phyloP scores from a whole-genome alignment of 1,284 basidiomycete species.

The Fereydounia khargensis region DNA sequence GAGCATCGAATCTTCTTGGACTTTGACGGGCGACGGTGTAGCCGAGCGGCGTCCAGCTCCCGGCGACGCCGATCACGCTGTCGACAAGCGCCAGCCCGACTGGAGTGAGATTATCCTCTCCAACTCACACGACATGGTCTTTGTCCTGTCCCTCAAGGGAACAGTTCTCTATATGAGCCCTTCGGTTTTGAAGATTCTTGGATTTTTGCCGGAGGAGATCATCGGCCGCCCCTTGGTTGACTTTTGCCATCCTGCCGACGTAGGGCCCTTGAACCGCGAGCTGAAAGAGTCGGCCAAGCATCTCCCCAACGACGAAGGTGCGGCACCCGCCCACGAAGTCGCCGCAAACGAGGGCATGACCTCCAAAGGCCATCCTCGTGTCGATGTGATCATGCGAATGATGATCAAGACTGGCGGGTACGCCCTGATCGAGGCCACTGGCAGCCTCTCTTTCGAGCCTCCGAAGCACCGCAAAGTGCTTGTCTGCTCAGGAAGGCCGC shows the following conservation, averaged over 20 bases:
- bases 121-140: slow-evolving; percentile 55
- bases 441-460: slow-evolving; percentile 26
- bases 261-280: slow-evolving; percentile 85
- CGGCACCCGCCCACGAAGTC: slow-evolving; percentile 17
- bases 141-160: slow-evolving; percentile 79
- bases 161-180: slow-evolving; percentile 83
- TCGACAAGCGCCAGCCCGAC: neutral
- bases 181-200: slow-evolving; percentile 42
- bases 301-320: slow-evolving; percentile 11
- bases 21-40: too few species aligned
- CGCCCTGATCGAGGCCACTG: slow-evolving; percentile 28
- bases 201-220: slow-evolving; percentile 67
- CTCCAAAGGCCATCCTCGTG: slow-evolving; percentile 16
- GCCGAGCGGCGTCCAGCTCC: too few species aligned
- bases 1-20: too few species aligned
- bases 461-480: slow-evolving; percentile 38
- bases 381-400: slow-evolving; percentile 37
- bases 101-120: slow-evolving; percentile 22
- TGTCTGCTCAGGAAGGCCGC: slow-evolving; percentile 29
- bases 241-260: slow-evolving; percentile 81
- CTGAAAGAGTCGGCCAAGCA: slow-evolving; percentile 68
- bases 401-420: slow-evolving; percentile 22
- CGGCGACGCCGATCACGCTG: neutral
- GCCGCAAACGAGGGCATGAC: slow-evolving; percentile 12
- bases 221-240: slow-evolving; percentile 73